Evolutionary conservation across 1,284 basidiomycete species (phyloP).

Genomic region (Boletus hoseneyae): DNA sequence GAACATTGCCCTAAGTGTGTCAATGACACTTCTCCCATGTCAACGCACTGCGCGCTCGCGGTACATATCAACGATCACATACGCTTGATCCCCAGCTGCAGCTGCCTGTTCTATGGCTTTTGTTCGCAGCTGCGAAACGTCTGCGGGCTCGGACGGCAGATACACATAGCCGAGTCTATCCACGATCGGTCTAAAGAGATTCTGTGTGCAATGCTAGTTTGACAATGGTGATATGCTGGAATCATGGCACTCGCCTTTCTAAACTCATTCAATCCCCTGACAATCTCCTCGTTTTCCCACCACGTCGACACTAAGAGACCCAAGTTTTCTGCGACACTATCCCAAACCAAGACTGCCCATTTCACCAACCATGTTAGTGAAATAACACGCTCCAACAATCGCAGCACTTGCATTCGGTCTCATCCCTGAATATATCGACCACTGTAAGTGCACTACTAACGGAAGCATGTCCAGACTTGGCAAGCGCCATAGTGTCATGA

Average conservation of each 20-base stretch:
- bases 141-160: constrained; percentile 64
- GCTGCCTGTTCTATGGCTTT: constrained; percentile 70
- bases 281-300: constrained; percentile 78
- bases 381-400: neutral
- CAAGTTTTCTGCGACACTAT: constrained; percentile 58
- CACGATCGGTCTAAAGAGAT: constrained; percentile 78
- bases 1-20: constrained; percentile 77
- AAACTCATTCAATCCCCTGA: constrained; percentile 62
- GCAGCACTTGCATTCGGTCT: constrained; percentile 66
- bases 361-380: constrained; percentile 6
- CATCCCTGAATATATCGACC: constrained; percentile 63
- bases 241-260: constrained; percentile 46
- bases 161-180: constrained; percentile 81
- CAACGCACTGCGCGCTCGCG: neutral
- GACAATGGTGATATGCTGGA: neutral
- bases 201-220: constrained; percentile 35
- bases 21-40: constrained; percentile 53
- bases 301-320: constrained; percentile 64
- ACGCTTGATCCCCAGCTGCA: constrained; percentile 60
- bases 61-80: constrained; percentile 12
- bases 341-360: constrained; percentile 68
- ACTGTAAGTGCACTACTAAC: constrained; percentile 77
- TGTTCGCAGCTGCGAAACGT: constrained; percentile 75
- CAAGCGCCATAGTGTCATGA: constrained; percentile 76
- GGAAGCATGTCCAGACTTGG: constrained; percentile 76